Conservation (phyloP, 1,139 yeast genomes). For the Geotrichum siamense region DNA sequence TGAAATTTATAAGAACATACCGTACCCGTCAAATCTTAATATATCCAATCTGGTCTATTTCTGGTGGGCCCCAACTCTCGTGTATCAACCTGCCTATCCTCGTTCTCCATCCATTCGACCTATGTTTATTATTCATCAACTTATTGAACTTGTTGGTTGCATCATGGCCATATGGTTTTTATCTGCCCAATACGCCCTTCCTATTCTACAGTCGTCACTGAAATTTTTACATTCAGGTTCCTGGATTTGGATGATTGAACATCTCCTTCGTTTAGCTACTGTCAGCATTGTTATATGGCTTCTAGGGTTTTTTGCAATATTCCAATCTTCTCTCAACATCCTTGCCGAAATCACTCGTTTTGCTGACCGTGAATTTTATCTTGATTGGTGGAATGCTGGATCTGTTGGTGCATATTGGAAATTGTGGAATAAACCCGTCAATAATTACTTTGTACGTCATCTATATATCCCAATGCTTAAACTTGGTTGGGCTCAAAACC, state of each 20-base stretch:
- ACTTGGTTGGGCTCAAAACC: constrained; percentile 30
- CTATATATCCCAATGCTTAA: constrained; percentile 43
- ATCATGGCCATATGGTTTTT: constrained; percentile 35
- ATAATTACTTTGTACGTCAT: constrained; percentile 56
- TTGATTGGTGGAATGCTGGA: constrained; percentile 71
- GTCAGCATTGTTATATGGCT: constrained; percentile 41
- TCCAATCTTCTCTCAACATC: constrained; percentile 45
- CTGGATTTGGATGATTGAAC: constrained; percentile 33
- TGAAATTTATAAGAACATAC: constrained; percentile 29
- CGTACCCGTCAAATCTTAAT: constrained; percentile 40
- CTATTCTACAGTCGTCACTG: constrained; percentile 37
- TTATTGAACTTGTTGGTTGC: constrained; percentile 34
- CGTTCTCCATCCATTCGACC: constrained; percentile 31
- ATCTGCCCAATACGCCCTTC: constrained; percentile 39
- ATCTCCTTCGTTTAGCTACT: constrained; percentile 37
- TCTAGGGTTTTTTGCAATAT: constrained; percentile 37
- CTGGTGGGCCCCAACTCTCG: constrained; percentile 43
- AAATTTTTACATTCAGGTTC: constrained; percentile 18
- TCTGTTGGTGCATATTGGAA: constrained; percentile 62
- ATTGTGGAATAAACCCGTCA: constrained; percentile 62
- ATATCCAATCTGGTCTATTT: constrained; percentile 35
- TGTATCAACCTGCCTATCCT: constrained; percentile 44
- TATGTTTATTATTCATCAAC: constrained; percentile 32
- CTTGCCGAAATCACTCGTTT: constrained; percentile 55
- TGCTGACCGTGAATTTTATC: constrained; percentile 65